These are phyloP conservation scores for Camellia sinensis DNA, from an alignment of 148 eudicot genomes.

Conservation along the genomic window DNA sequence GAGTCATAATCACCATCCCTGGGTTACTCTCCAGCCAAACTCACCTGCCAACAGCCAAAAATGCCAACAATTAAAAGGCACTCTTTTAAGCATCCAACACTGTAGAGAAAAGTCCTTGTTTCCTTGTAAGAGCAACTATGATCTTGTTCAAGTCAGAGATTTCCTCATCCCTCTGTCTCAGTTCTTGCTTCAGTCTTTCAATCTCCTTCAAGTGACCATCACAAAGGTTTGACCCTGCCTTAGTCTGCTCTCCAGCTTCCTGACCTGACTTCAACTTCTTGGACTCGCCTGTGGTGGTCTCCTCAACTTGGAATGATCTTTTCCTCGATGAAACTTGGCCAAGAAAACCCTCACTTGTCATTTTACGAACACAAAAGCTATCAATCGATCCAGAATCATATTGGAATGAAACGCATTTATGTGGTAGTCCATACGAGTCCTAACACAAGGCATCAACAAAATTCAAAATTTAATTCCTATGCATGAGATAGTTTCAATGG, in stretches of 20 bases:
- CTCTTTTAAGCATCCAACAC: background rate
- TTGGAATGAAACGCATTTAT: conserved; percentile 47
- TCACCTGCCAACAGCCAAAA: background rate
- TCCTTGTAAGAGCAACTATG: conserved; percentile 67
- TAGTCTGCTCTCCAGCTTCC: conserved; percentile 19
- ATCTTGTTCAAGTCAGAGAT: conserved; percentile 70
- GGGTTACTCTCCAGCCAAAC: background rate
- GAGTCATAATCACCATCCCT: background rate
- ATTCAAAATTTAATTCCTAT: background rate
- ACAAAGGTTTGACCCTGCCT: conserved; percentile 18
- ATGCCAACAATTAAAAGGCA: background rate
- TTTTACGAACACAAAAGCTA: conserved; percentile 57
- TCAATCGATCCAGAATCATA: conserved; percentile 52
- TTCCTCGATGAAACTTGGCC: conserved; percentile 42
- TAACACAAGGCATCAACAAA: conserved; percentile 22
- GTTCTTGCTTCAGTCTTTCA: conserved; percentile 54
- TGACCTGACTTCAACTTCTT: conserved; percentile 54
- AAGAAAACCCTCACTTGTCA: conserved; percentile 29
- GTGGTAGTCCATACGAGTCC: conserved; percentile 68
- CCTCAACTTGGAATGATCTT: conserved; percentile 46
- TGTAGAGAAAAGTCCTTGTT: conserved; percentile 54
- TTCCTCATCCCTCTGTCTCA: conserved; percentile 60
- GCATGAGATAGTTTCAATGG: conserved; percentile 1
- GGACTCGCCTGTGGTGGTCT: conserved; percentile 10
- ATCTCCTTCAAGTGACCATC: conserved; percentile 61